phyloP scores from a whole-genome alignment of 352 stramenopile species.

The Blastocystis hominis region DNA sequence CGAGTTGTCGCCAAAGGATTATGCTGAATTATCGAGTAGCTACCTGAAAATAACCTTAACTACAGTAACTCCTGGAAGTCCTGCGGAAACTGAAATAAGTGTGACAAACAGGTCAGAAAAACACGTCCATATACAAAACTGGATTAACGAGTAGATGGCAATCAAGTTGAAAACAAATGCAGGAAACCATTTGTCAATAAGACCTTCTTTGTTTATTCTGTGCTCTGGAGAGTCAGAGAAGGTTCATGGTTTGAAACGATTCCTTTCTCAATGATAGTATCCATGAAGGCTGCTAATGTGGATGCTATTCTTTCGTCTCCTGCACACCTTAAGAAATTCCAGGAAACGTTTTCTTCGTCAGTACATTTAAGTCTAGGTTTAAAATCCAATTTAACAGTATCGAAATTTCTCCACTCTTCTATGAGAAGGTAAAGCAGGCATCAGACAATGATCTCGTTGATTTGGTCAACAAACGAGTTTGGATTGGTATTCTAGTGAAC shows the following conservation, averaged over 20 bases:
- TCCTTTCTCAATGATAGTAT: background rate
- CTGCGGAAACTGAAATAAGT: background rate
- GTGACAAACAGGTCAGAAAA: slow-evolving; percentile 17
- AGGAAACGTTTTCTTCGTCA: background rate
- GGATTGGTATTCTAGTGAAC: background rate
- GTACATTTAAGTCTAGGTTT: background rate
- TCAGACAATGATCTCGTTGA: background rate
- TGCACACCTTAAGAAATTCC: background rate
- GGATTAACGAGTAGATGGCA: background rate
- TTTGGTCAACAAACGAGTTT: slow-evolving; percentile 40
- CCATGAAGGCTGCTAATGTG: slow-evolving; percentile 6
- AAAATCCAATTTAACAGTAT: slow-evolving; percentile 44
- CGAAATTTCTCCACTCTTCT: slow-evolving; percentile 7
- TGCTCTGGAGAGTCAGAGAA: background rate
- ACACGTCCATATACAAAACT: background rate
- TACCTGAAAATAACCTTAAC: background rate
- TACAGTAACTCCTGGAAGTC: background rate
- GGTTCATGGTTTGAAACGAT: background rate
- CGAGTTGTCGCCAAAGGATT: background rate
- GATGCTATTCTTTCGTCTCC: background rate
- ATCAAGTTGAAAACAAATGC: slow-evolving; percentile 50
- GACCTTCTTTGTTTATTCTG: slow-evolving; percentile 5
- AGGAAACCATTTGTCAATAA: slow-evolving; percentile 7
- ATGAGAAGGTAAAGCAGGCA: background rate
- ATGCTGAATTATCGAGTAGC: background rate